Base-by-base conservation (phyloP, 352 stramenopile species). In the Phytopythium mirpurense region DNA sequence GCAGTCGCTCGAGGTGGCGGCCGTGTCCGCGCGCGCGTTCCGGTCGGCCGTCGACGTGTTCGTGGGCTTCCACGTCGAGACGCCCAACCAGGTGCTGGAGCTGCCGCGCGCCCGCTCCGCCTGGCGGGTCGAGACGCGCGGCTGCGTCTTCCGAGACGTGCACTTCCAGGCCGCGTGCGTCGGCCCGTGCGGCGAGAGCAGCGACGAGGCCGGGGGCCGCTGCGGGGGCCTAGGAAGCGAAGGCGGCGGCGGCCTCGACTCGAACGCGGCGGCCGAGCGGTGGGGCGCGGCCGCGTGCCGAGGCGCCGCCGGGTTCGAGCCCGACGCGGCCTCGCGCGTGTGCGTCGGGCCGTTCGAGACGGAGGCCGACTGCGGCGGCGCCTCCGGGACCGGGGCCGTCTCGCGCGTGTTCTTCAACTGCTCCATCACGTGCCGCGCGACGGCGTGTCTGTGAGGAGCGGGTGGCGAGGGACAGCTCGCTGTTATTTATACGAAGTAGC, bases 51-150 rank as follows among this genome's bases (percentile, higher is more conserved):
- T 73, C 1, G 75, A 89, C 46, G 77, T 90, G 7, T 86, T 83
- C 57, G 5, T 92, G 5, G 77, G 60, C 23, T 92, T 92, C 57
- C 82, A 92, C 41, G 63, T 88, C 15, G 65, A 88, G 32, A 88
- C 78, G 0, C 54, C 77, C 4, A 92, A 89, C 57, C 72, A 78
- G n/a, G 72, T 89, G 50, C 11, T 90, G 0, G 68, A 89, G 40
- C 64, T 92, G 15, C 58, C 64, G 3, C 57, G 35, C 24, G 60
- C 64, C 27, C 65, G 65, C 31, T 65, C 76, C 4, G 60, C 71
- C 49, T 92, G 82, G 82, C 73, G 56, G 43, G 79, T 92, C 14
- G 53, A 70, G 51, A 92, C 82, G 21, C 72, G 82, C 43, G 62
- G 56, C 46, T 92, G 82, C 36, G 37, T 74, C 26, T 85, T 82